Base-by-base conservation (phyloP, 2,329 filamentous ascomycete species). In the Diaporthe australafricana region DNA sequence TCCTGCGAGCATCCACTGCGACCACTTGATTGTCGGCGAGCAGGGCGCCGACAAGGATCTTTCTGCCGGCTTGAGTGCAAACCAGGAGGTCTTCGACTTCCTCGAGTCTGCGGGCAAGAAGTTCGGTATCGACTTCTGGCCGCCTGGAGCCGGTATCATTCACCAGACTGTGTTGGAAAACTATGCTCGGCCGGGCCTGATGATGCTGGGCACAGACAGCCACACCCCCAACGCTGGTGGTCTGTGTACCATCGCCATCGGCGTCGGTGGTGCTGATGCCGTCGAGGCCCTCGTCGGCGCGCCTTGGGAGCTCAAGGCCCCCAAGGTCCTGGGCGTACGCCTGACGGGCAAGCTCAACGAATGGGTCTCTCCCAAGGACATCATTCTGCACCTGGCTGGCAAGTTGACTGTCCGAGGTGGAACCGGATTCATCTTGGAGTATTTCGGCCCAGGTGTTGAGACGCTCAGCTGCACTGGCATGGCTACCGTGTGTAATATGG, bases 131-230 rank as follows among this genome's bases (percentile, higher is more conserved):
- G 95, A 98, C 81, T 98, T 98, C 80, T 98, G 95, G 95, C 94
- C 94, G 2, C 95, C 95, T 0, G 95, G 95, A 73, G 95, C 95
- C 9, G 95, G 95, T 75, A 98, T 98, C 76, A 98, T 99, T 76
- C 96, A 99, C 84, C 96, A 99, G 88, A 97, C 94, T 67, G 96
- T 99, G 27, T 84, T 99, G 77, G 96, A 99, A 86, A 98, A 99
- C 84, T 99, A 99, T 81, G 94, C 95, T 42, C 91, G 96, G n/a
- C 96, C 96, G 25, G 96, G 96, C 63, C 84, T 98, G 77, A 98
- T 99, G 95, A 98, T 99, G 95, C 89, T 99, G 50, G 96, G 96
- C 70, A 99, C 96, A 38, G 96, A 99, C 83, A 97, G 94, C 79
- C 96, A 99, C 83, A 98, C 95, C 56, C 96, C 96, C 53, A 99